Percentiles rank a stretch among this genome's conserved stretches.
phyloP scores from a whole-genome alignment of 768 basidiomycete species.

The Collybiopsis luxurians region DNA sequence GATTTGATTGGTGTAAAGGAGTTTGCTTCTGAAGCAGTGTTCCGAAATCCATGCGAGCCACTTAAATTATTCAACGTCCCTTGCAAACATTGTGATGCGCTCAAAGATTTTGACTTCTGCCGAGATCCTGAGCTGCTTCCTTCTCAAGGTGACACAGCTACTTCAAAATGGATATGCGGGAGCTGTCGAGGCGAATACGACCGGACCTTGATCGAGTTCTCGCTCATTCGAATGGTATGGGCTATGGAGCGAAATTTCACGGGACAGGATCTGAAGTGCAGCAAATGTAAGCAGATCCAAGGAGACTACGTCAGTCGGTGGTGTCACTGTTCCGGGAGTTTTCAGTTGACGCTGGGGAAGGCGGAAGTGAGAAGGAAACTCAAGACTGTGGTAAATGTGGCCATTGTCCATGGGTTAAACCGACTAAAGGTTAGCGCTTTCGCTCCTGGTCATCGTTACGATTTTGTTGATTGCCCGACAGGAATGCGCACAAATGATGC shows the following conservation, averaged over 20 bases:
- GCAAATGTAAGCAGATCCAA: slow-evolving; percentile 88
- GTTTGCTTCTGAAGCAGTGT: slow-evolving; percentile 81
- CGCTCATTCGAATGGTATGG: slow-evolving; percentile 74
- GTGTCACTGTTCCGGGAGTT: slow-evolving; percentile 88
- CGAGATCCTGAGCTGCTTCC: slow-evolving; percentile 84
- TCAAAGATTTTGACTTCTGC: slow-evolving; percentile 94
- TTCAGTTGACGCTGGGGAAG: slow-evolving; percentile 69
- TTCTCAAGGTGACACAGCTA: slow-evolving; percentile 37
- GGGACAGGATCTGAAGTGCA: slow-evolving; percentile 88
- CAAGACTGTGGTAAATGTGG: slow-evolving; percentile 81
- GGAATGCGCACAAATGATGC: slow-evolving; percentile 46
- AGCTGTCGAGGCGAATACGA: slow-evolving; percentile 87
- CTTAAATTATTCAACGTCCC: slow-evolving; percentile 84
- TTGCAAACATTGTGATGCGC: slow-evolving; percentile 79
- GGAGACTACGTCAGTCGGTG: slow-evolving; percentile 82
- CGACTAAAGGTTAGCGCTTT: slow-evolving; percentile 57
- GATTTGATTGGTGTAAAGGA: slow-evolving; percentile 86
- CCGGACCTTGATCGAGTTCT: slow-evolving; percentile 81
- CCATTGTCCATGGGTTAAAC: slow-evolving; percentile 65
- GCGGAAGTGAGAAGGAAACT: slow-evolving; percentile 69
- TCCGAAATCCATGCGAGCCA: slow-evolving; percentile 90
- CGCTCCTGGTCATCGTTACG: background rate
- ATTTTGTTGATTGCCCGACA: slow-evolving; percentile 16
- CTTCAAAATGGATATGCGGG: slow-evolving; percentile 66
- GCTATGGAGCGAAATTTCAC: slow-evolving; percentile 70